A percentile compares a stretch with the other conserved stretches of the same genome.
Conservation (phyloP, 805 yeast genomes). For the Metschnikowia continentalis region DNA sequence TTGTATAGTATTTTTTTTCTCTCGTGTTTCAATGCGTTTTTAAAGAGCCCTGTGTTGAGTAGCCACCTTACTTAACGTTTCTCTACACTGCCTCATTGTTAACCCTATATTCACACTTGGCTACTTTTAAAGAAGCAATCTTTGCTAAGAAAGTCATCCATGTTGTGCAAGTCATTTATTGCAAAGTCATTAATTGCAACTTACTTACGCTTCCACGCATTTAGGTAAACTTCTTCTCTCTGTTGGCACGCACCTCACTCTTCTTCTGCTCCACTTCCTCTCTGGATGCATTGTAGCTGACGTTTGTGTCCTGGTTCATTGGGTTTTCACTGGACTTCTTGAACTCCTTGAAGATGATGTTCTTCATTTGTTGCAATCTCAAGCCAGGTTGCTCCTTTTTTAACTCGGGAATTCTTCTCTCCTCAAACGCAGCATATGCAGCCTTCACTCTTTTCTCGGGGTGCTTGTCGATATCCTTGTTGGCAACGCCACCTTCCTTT, state of each 20-base stretch:
- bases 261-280: constrained; percentile 47
- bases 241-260: constrained; percentile 44
- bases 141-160: background rate
- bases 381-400: constrained; percentile 77
- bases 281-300: constrained; percentile 56
- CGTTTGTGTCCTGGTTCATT: constrained; percentile 69
- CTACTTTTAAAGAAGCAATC: background rate
- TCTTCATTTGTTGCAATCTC: constrained; percentile 73
- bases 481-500: constrained; percentile 51
- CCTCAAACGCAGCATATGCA: constrained; percentile 69
- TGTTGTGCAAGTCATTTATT: background rate
- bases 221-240: constrained; percentile 39
- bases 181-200: background rate
- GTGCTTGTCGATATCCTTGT: constrained; percentile 72
- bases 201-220: too few species aligned
- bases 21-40: too few species aligned
- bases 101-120: background rate
- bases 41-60: background rate
- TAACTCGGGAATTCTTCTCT: constrained; percentile 63
- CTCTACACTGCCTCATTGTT: background rate
- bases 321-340: constrained; percentile 79
- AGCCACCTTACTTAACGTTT: background rate
- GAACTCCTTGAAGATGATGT: constrained; percentile 72
- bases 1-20: background rate
- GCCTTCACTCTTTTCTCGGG: constrained; percentile 88